Evolutionary conservation across 1,284 basidiomycete species (phyloP).

Genomic region (Cerrena zonata): DNA sequence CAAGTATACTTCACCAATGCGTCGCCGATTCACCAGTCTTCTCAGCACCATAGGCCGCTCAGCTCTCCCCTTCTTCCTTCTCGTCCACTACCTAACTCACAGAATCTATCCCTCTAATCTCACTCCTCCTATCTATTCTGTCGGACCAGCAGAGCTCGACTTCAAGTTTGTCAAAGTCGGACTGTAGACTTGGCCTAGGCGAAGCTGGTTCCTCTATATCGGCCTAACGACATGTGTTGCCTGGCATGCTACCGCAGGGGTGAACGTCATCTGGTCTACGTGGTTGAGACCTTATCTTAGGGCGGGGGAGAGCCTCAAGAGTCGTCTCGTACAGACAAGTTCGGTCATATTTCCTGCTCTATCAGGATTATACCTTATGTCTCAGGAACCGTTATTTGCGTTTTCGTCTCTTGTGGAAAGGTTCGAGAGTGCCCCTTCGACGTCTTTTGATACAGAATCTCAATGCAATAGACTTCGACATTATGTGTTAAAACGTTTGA

Average conservation of each 20-base stretch:
- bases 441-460: slow-evolving; percentile 28
- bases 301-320: slow-evolving; percentile 17
- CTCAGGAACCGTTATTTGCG: too few relatives aligned
- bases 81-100: too few relatives aligned
- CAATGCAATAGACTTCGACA: slow-evolving; percentile 4
- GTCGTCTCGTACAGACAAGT: too few relatives aligned
- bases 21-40: slow-evolving; percentile 28
- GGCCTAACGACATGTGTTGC: too few relatives aligned
- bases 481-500: too few relatives aligned
- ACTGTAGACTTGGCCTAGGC: slow-evolving; percentile 61
- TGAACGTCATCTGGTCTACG: slow-evolving; percentile 44
- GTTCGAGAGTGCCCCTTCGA: slow-evolving; percentile 34
- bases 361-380: too few relatives aligned
- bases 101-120: too few relatives aligned
- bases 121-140: too few relatives aligned
- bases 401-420: slow-evolving; percentile 44
- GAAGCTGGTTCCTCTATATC: slow-evolving; percentile 49
- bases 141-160: too few relatives aligned
- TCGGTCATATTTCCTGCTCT: too few relatives aligned
- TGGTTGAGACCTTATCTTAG: slow-evolving; percentile 26
- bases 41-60: slow-evolving; percentile 27
- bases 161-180: slow-evolving; percentile 45
- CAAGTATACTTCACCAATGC: background rate
- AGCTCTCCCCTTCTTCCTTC: slow-evolving; percentile 39
- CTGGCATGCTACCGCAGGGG: slow-evolving; percentile 57